A percentile compares a stretch with the other conserved stretches of the same genome.
phyloP scores from a whole-genome alignment of 73 alveolate genomes.

The Paramecium pentaurelia region DNA sequence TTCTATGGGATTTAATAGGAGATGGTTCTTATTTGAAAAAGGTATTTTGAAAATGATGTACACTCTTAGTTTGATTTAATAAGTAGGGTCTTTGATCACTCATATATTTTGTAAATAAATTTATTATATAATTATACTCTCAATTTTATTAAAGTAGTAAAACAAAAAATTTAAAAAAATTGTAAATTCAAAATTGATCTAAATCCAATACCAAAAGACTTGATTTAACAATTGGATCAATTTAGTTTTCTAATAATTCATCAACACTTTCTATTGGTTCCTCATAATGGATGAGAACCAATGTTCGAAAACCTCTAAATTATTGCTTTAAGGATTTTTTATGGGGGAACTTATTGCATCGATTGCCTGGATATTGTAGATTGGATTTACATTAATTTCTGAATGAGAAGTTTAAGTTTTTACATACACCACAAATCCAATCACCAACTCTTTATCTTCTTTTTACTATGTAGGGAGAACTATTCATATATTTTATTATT shows the following conservation, averaged over 20 bases:
- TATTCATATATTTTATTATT: neutral
- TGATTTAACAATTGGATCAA: conserved; percentile 3
- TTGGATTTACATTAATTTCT: conserved; percentile 86
- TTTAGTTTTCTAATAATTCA: neutral
- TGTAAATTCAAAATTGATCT: neutral
- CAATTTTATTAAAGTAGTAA: neutral
- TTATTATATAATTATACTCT: neutral
- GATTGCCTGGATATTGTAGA: conserved; percentile 40
- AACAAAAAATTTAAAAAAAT: neutral
- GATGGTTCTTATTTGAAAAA: neutral
- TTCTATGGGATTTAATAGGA: neutral
- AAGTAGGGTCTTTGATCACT: neutral
- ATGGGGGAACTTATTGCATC: conserved; percentile 8
- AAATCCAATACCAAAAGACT: neutral
- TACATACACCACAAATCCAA: conserved; percentile 87
- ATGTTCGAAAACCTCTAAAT: neutral
- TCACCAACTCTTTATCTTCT: conserved; percentile 81
- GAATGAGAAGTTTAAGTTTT: conserved; percentile 86
- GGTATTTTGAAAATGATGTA: neutral
- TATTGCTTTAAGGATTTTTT: neutral
- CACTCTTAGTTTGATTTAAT: neutral
- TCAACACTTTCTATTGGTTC: conserved; percentile 6
- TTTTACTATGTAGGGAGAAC: conserved; percentile 62
- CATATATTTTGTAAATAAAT: neutral
- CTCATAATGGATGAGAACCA: neutral